phyloP scores from a whole-genome alignment of 495 filamentous ascomycete genomes.

The Penicillium argentinense region DNA sequence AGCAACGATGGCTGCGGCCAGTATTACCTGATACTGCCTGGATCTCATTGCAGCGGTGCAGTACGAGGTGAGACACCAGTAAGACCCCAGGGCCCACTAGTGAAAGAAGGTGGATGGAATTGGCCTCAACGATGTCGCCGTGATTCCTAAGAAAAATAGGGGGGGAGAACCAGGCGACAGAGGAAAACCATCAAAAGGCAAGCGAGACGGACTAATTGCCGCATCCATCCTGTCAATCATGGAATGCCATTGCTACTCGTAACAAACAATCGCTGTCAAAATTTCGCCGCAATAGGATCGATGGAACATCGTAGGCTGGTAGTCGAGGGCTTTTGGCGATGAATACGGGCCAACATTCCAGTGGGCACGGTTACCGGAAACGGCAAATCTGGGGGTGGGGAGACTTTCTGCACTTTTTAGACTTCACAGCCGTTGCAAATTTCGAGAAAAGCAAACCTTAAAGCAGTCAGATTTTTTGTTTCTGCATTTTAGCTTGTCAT shows the following conservation, averaged over 20 bases:
- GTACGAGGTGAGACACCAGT: too few species aligned
- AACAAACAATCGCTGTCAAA: background rate
- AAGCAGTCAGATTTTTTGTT: background rate
- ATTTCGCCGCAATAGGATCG: background rate
- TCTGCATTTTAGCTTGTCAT: too few species aligned
- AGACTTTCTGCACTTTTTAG: background rate
- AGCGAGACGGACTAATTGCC: background rate
- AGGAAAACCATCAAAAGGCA: background rate
- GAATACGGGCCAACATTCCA: slow-evolving; percentile 6
- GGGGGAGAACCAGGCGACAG: background rate
- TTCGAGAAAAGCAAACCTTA: too few species aligned
- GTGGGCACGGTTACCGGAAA: slow-evolving; percentile 4
- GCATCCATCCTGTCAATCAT: background rate
- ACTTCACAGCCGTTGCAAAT: background rate
- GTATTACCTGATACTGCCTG: slow-evolving; percentile 10
- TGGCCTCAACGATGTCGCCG: too few species aligned
- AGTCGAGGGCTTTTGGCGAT: background rate
- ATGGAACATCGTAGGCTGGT: background rate
- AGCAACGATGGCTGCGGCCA: slow-evolving; percentile 1
- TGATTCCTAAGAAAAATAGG: background rate
- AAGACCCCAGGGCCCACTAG: too few species aligned
- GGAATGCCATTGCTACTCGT: background rate
- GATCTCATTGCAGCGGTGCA: background rate
- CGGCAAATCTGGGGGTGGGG: slow-evolving; percentile 7
- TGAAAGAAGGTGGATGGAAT: too few species aligned